Evolutionary conservation across 2,329 filamentous ascomycete species (phyloP), one percentile per base, ranked within the genome.

Genomic region (Macroventuria anomochaeta): DNA sequence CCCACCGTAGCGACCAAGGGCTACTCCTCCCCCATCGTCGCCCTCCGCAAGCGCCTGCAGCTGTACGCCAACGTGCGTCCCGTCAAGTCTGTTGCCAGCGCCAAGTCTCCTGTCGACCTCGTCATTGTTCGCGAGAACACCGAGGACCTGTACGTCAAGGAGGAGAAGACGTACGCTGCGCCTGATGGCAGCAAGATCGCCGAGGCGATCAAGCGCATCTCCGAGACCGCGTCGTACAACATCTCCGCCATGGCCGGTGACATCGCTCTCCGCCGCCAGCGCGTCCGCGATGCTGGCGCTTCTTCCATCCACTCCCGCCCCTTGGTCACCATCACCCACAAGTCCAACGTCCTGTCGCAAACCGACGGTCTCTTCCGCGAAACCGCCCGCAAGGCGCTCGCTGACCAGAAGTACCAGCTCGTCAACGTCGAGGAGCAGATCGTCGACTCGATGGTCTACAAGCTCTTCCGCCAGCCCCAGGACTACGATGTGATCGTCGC

Each of bases 61-160:
- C 87, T 99, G 53, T 99, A 96, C 79, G 95, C 95, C 80, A 99
- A 99, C 75, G 93, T 99, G 43, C 90, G 95, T 31, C 93, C 93
- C 47, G 95, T 97, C 75, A 97, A 97, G 82, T 89, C 89, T 38
- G 85, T 91, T 59, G 71, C 81, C 58, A 88, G 85, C 28, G 83
- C 85, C 48, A 75, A 76, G 8, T 73, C 74, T 42, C 88, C 89
- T 59, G 92, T 97, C 71, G 95, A 99, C 79, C 88, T 99, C 76
- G 95, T 99, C 70, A 99, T 97, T 69, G 95, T 97, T 49, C 90
- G 95, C 62, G 95, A 99, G 79, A 99, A 99, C 82, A 99, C 95
- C 26, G 95, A 99, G 80, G 95, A 99, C 75, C 84, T 99, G 33
- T 96, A 96, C 78, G 93, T 99, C 68, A 97, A 97, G 81, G 90